Conservation (phyloP, 148 eudicot genomes). For the Drosera capensis region DNA sequence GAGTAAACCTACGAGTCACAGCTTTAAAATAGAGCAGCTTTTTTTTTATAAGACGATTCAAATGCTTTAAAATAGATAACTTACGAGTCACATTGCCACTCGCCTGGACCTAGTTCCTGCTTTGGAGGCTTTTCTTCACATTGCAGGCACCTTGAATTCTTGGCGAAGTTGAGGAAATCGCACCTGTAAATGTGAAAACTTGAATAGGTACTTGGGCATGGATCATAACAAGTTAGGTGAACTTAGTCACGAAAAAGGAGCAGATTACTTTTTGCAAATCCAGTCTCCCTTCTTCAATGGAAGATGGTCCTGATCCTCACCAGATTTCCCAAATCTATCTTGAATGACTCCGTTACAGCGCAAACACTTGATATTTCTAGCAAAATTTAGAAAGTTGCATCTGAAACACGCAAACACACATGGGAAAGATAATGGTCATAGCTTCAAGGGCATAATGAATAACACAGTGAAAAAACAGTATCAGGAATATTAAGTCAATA, state of each 20-base stretch:
- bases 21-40: neutral
- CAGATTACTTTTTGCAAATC: neutral
- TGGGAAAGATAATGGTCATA: neutral
- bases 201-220: no score
- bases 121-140: slow-evolving; percentile 48
- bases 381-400: slow-evolving; percentile 38
- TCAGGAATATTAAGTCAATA: slow-evolving; percentile 6
- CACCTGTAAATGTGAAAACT: slow-evolving; percentile 26
- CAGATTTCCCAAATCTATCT: slow-evolving; percentile 8
- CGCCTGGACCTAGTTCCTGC: slow-evolving; percentile 42
- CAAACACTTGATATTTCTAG: slow-evolving; percentile 34
- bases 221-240: no score
- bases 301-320: neutral
- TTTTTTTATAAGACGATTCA: neutral
- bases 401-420: slow-evolving; percentile 11
- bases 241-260: no score
- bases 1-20: neutral
- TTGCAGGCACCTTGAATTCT: slow-evolving; percentile 32
- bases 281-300: neutral
- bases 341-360: slow-evolving; percentile 19
- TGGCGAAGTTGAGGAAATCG: slow-evolving; percentile 41
- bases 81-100: slow-evolving; percentile 71
- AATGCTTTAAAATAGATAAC: slow-evolving; percentile 12
- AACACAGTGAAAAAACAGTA: neutral
- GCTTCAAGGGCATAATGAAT: neutral